Conservation (phyloP, 345 rosid genomes). For the Luvunga scandens region DNA sequence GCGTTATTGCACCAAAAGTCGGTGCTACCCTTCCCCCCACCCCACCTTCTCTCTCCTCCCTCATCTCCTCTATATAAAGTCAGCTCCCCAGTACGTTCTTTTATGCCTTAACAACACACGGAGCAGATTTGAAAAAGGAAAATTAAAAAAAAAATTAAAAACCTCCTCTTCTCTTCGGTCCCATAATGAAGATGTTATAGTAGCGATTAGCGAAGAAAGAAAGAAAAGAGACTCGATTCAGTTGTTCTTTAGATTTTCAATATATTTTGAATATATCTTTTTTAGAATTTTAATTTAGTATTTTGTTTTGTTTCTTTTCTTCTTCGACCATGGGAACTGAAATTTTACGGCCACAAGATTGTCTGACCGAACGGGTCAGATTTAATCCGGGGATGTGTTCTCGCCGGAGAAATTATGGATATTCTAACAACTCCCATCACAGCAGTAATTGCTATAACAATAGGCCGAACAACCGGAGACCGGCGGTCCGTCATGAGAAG, state of each 20-base stretch:
- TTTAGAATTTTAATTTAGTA: neutral
- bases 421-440: slow-evolving; percentile 12
- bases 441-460: slow-evolving; percentile 11
- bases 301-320: neutral
- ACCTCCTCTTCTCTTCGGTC: neutral
- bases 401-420: slow-evolving; percentile 46
- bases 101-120: neutral
- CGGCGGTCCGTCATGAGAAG: slow-evolving; percentile 29
- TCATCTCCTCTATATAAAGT: neutral
- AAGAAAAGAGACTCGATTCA: slow-evolving; percentile 1
- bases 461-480: slow-evolving; percentile 41
- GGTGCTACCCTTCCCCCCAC: neutral
- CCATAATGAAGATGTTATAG: neutral
- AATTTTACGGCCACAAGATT: slow-evolving; percentile 69
- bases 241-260: neutral
- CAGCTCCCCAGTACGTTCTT: accelerated
- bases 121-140: neutral
- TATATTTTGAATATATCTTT: neutral
- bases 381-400: slow-evolving; percentile 40
- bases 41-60: neutral
- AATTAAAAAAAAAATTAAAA: neutral
- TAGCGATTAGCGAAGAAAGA: neutral
- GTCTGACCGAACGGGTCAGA: slow-evolving; percentile 46
- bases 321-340: slow-evolving; percentile 70
- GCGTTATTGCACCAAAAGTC: slow-evolving; percentile 2